Conservation (phyloP, 208 protist species). For the Leishmania amazonensis region DNA sequence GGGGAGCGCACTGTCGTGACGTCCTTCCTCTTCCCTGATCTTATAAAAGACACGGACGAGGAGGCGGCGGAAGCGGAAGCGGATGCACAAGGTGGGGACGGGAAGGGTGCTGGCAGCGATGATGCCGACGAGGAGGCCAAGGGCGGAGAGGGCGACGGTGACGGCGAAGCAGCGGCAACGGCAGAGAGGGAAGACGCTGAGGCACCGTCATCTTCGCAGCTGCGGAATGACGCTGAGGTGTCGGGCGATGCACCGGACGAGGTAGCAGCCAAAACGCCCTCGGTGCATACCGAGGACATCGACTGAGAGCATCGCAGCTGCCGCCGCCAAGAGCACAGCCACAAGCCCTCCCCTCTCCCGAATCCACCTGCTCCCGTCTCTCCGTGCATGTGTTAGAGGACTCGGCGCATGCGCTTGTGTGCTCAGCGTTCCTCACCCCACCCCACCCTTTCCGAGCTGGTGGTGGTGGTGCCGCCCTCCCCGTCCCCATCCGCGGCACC, state of each 20-base stretch:
- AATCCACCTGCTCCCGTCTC: neutral
- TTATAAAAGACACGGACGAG: slow-evolving; percentile 53
- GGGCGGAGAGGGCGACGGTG: neutral
- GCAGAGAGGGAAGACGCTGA: neutral
- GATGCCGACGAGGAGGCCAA: slow-evolving; percentile 1
- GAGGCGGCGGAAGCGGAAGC: slow-evolving; percentile 9
- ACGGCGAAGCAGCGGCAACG: neutral
- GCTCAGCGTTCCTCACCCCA: neutral
- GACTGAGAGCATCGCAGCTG: slow-evolving; percentile 8
- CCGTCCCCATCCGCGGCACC: neutral
- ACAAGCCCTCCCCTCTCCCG: neutral
- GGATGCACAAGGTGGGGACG: slow-evolving; percentile 18
- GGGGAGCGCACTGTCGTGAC: slow-evolving; percentile 88
- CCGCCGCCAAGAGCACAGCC: neutral
- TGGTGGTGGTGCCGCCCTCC: neutral
- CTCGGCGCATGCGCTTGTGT: neutral
- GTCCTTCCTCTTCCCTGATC: slow-evolving; percentile 88
- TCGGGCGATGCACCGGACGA: slow-evolving; percentile 5
- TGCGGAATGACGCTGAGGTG: neutral
- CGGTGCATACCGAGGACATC: slow-evolving; percentile 18
- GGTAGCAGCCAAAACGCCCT: neutral
- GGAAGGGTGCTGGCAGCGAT: slow-evolving; percentile 3
- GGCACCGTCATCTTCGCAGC: neutral
- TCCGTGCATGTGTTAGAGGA: neutral
- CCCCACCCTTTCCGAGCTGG: neutral